Percentiles rank a stretch among this genome's conserved stretches.
Conservation (phyloP, 768 basidiomycete genomes). For the Holtermannia corniformis region DNA sequence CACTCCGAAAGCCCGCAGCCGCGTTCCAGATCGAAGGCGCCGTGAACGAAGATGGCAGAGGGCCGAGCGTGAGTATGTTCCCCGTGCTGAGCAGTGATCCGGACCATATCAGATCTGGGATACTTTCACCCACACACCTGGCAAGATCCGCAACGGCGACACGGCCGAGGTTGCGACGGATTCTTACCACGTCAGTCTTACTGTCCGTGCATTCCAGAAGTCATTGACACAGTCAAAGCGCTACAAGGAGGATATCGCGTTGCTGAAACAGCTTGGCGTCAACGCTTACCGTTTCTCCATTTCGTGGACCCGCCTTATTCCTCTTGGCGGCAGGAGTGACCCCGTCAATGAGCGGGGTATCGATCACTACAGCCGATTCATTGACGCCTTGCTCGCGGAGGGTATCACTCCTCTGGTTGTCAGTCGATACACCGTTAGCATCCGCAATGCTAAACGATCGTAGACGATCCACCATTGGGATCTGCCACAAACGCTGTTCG, state of each 20-base stretch:
- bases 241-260: constrained; percentile 26
- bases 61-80: constrained; percentile 13
- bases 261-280: constrained; percentile 25
- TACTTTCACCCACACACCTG: constrained; percentile 1
- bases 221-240: background rate
- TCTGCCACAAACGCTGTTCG: constrained; percentile 18
- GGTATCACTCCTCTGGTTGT: constrained; percentile 21
- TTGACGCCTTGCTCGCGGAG: constrained; percentile 23
- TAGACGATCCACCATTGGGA: constrained; percentile 34
- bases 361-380: constrained; percentile 23
- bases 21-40: constrained; percentile 22
- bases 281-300: constrained; percentile 25
- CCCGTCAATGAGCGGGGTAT: constrained; percentile 21
- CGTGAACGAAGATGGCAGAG: constrained; percentile 18
- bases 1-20: background rate
- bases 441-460: background rate
- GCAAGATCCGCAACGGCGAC: constrained; percentile 10
- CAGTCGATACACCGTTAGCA: background rate
- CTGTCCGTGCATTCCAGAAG: too few relatives aligned
- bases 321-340: constrained; percentile 16
- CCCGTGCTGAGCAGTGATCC: too few relatives aligned
- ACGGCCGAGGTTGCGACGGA: constrained; percentile 22
- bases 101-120: constrained; percentile 11
- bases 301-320: constrained; percentile 24
- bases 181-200: constrained; percentile 12